Percentiles rank a stretch among this genome's conserved stretches.
Evolutionary conservation across 768 basidiomycete species (phyloP).

Genomic region (Lactarius sp.): DNA sequence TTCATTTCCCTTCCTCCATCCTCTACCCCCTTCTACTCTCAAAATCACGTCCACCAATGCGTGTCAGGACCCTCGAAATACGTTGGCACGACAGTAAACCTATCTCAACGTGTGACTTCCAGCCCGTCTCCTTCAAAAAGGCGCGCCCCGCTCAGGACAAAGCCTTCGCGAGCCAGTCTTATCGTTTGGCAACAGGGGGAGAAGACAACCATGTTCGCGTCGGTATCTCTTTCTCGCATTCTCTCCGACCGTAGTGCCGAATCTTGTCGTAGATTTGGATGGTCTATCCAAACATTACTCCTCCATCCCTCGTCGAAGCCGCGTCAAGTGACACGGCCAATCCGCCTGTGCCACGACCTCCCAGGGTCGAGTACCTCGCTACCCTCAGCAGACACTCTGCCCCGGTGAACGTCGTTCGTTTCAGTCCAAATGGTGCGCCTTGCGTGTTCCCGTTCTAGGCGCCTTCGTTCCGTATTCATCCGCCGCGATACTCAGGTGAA

Average conservation of each 20-base stretch:
- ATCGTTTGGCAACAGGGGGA: slow-evolving; percentile 89
- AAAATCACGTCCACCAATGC: slow-evolving; percentile 45
- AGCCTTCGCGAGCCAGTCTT: slow-evolving; percentile 65
- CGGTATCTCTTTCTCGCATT: slow-evolving; percentile 35
- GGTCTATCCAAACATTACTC: slow-evolving; percentile 86
- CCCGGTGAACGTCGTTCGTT: slow-evolving; percentile 93
- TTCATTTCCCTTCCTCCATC: background rate
- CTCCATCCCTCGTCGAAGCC: slow-evolving; percentile 49
- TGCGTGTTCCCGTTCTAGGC: slow-evolving; percentile 5
- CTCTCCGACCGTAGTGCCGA: background rate
- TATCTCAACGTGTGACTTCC: slow-evolving; percentile 96
- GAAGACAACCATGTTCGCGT: slow-evolving; percentile 97
- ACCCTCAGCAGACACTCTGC: slow-evolving; percentile 91
- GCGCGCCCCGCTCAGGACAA: slow-evolving; percentile 59
- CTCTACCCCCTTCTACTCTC: background rate
- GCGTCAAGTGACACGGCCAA: slow-evolving; percentile 34
- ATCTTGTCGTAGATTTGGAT: slow-evolving; percentile 68
- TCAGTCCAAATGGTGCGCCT: slow-evolving; percentile 82
- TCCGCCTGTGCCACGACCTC: slow-evolving; percentile 45
- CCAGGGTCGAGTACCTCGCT: slow-evolving; percentile 94
- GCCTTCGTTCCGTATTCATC: slow-evolving; percentile 9
- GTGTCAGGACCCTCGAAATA: slow-evolving; percentile 87
- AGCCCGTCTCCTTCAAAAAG: slow-evolving; percentile 76
- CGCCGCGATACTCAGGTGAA: slow-evolving; percentile 52
- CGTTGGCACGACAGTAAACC: slow-evolving; percentile 96